A percentile compares a stretch with the other conserved stretches of the same genome.
Evolutionary conservation across 345 rosid genomes (phyloP).

Genomic region (Anastatica hierochuntica): DNA sequence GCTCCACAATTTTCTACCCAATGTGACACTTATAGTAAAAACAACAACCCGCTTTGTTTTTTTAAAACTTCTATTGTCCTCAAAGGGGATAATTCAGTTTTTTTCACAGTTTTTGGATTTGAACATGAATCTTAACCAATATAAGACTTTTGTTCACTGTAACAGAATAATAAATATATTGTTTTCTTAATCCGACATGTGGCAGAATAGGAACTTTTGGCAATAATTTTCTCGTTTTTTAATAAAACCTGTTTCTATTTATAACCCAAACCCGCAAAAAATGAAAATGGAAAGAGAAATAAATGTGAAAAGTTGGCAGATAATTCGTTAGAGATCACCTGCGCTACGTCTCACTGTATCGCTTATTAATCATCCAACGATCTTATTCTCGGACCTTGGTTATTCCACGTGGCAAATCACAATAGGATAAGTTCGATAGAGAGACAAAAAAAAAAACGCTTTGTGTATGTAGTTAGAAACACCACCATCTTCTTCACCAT

Average conservation of each 20-base stretch:
- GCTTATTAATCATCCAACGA: neutral
- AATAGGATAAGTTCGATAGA: neutral
- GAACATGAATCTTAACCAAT: constrained; percentile 1
- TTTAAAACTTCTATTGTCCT: neutral
- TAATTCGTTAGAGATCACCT: constrained; percentile 19
- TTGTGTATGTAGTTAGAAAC: constrained; percentile 13
- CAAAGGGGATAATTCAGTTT: constrained; percentile 1
- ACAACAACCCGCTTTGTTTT: constrained; percentile 7
- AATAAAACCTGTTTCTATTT: constrained; percentile 4
- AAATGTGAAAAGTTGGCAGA: constrained; percentile 28
- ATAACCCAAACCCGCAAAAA: constrained; percentile 19
- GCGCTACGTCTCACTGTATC: constrained; percentile 2
- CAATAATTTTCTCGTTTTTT: constrained; percentile 9
- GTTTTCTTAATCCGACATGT: constrained; percentile 10
- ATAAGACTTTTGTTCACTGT: constrained; percentile 5
- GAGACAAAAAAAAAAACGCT: constrained; percentile 10
- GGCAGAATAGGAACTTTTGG: constrained; percentile 17
- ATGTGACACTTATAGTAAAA: constrained; percentile 13
- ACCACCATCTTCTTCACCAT: constrained; percentile 16
- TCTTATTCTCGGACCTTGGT: too few relatives aligned
- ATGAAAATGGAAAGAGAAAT: constrained; percentile 10
- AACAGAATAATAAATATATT: neutral
- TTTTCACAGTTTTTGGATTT: neutral
- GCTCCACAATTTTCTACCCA: constrained; percentile 19
- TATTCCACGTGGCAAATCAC: neutral